These are phyloP conservation scores for Euphorbia pulcherrima DNA, from an alignment of 345 rosid genomes.

Conservation along the genomic window DNA sequence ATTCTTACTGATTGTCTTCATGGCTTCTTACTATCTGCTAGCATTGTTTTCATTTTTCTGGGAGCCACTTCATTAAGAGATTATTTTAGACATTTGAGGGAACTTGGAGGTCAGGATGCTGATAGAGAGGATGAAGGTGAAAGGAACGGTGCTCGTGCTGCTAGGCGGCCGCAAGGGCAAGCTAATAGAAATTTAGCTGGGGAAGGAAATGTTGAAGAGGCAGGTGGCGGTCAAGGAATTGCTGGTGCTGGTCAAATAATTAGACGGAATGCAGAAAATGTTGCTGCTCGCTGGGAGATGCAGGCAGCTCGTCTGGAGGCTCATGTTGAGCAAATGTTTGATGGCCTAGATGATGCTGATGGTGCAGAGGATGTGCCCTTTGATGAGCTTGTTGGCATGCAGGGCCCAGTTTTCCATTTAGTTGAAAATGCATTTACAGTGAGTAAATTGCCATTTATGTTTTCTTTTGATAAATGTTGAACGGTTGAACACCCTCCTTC, in stretches of 20 bases:
- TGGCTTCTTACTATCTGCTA: slow-evolving; percentile 95
- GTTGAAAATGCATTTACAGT: slow-evolving; percentile 99
- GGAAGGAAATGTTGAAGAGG: slow-evolving; percentile 82
- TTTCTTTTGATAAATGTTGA: slow-evolving; percentile 4
- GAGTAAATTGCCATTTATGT: no score
- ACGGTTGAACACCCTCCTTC: no score
- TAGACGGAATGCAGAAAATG: slow-evolving; percentile 93
- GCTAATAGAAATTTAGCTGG: slow-evolving; percentile 75
- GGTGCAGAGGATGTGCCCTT: slow-evolving; percentile 99
- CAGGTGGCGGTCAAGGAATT: slow-evolving; percentile 65
- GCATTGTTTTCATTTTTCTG: slow-evolving; percentile 92
- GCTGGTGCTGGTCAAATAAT: slow-evolving; percentile 70
- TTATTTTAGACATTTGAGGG: slow-evolving; percentile 89
- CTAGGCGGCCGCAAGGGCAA: slow-evolving; percentile 65
- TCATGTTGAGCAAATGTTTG: slow-evolving; percentile 98
- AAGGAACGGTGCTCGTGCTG: slow-evolving; percentile 84
- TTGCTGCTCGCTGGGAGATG: slow-evolving; percentile 95
- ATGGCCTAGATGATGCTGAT: slow-evolving; percentile 97
- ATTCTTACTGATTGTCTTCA: slow-evolving; percentile 96
- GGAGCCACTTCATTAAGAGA: slow-evolving; percentile 96
- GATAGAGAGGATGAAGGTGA: slow-evolving; percentile 95
- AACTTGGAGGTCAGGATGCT: slow-evolving; percentile 89
- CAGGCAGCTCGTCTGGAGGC: slow-evolving; percentile 99
- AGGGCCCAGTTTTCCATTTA: slow-evolving; percentile 98
- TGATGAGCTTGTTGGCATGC: slow-evolving; percentile 99